Evolutionary conservation across 331 rosid genomes (phyloP), one percentile per base, ranked within the genome.

Genomic region (Malus hybrid): DNA sequence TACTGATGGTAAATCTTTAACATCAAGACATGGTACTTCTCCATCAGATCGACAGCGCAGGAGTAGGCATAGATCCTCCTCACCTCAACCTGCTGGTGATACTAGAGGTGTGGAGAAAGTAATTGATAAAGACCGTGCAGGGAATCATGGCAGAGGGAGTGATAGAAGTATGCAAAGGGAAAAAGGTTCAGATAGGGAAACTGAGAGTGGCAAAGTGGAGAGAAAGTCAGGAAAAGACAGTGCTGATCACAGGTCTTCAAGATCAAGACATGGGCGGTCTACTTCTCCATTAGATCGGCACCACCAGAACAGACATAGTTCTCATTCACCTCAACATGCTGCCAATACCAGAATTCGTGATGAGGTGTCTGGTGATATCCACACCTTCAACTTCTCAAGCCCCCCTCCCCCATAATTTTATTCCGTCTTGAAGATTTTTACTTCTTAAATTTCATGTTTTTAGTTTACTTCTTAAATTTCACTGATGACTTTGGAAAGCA

Each of bases 301-400:
- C 18, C 89, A 28, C 50, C 84, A 83, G 84, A 81, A 85, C 78
- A 87, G 85, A 68, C 87, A 68, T 19, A 84, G 84, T 82, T 90
- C 92, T 82, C 86, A n/a, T 44, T 92, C 90, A 28, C 93, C 96
- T 28, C 86, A 80, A 6, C 84, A 64, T 34, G 79, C 75, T 39
- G 76, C 83, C 20, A 82, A 79, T 75, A 36, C 81, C 83, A 84
- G 83, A 79, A 86, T 83, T 81, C 92, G 81, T 79, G 97, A 92
- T 79, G 99, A 94, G 99, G 99, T 92, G 93, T 85, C 86, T 73
- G 96, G 99, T 92, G 97, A 94, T 88, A 90, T 90, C 88, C 90
- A 83, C 83, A 84, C 81, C 88, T 80, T 80, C 60, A 70, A 80
- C 57, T 80, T 60, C 63, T 16, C 28, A 66, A 10, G 59, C 77